phyloP scores from a whole-genome alignment of 2,329 filamentous ascomycete genomes.

The Triangularia setosa region DNA sequence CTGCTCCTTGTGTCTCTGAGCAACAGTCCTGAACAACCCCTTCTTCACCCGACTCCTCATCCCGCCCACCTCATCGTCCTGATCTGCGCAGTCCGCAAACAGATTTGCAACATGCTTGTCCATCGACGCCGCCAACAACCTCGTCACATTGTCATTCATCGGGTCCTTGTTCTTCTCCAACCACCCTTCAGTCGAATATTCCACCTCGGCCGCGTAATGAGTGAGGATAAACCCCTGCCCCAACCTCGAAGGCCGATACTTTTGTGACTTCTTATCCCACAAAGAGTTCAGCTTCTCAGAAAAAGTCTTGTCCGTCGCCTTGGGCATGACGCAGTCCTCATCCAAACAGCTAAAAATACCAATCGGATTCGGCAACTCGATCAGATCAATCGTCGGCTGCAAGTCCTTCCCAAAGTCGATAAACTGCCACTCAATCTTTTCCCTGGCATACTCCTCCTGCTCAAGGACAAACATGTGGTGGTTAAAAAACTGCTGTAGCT shows the following conservation, averaged over 20 bases:
- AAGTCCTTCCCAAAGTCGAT: conserved; percentile 97
- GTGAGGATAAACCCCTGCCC: conserved; percentile 93
- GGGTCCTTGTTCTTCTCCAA: conserved; percentile 99
- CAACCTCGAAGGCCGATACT: conserved; percentile 84
- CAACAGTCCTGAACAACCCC: conserved; percentile 92
- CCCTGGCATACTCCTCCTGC: conserved; percentile 94
- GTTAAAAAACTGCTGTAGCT: conserved; percentile 98
- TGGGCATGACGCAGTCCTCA: conserved; percentile 98
- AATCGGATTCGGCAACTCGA: conserved; percentile 93
- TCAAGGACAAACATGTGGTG: conserved; percentile 99
- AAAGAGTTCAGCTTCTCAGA: conserved; percentile 95
- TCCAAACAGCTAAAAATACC: conserved; percentile 98
- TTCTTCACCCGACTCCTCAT: conserved; percentile 85
- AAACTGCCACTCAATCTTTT: conserved; percentile 99
- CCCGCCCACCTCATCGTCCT: conserved; percentile 67
- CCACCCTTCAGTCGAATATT: conserved; percentile 94
- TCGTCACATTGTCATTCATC: conserved; percentile 92
- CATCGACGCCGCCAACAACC: conserved; percentile 75
- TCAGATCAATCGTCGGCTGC: conserved; percentile 95
- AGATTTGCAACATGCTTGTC: conserved; percentile 80
- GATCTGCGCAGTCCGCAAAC: conserved; percentile 83
- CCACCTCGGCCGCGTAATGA: conserved; percentile 95
- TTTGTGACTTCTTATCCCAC: conserved; percentile 93
- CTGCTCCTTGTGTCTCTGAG: conserved; percentile 96
- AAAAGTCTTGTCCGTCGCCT: conserved; percentile 93